A percentile compares a stretch with the other conserved stretches of the same genome.
Evolutionary conservation across 805 yeast species (phyloP).

Genomic region (Danielozyma ontarioensis): DNA sequence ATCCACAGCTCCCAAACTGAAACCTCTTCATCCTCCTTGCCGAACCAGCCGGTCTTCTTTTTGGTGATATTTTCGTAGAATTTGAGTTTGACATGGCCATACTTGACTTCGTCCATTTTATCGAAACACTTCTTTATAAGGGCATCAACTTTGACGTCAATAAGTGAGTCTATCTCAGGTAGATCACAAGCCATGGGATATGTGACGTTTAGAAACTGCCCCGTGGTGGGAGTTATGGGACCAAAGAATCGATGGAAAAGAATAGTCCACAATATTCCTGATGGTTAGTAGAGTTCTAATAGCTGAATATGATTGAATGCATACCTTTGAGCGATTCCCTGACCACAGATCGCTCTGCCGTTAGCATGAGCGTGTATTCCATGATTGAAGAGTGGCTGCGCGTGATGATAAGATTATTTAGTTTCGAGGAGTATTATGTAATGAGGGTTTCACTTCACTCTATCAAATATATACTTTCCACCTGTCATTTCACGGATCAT

Average conservation of each 20-base stretch:
- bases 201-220: slow-evolving; percentile 54
- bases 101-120: slow-evolving; percentile 14
- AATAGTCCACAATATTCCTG: slow-evolving; percentile 60
- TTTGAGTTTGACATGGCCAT: slow-evolving; percentile 31
- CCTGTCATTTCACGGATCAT: slow-evolving; percentile 30
- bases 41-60: slow-evolving; percentile 55
- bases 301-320: slow-evolving; percentile 9
- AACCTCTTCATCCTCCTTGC: slow-evolving; percentile 35
- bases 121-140: slow-evolving; percentile 25
- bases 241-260: slow-evolving; percentile 70
- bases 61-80: slow-evolving; percentile 36
- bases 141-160: slow-evolving; percentile 30
- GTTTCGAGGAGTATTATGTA: too few species aligned
- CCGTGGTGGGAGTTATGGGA: slow-evolving; percentile 48
- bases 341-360: slow-evolving; percentile 49
- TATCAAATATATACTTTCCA: too few species aligned
- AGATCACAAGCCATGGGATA: slow-evolving; percentile 48
- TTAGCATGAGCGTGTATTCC: slow-evolving; percentile 45
- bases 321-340: slow-evolving; percentile 51
- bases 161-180: slow-evolving; percentile 45
- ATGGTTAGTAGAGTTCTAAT: not conserved
- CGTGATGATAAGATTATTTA: too few species aligned
- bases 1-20: slow-evolving; percentile 71
- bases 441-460: too few species aligned
- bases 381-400: too few species aligned